These are phyloP conservation scores for Tulasnella sp. DNA, from an alignment of 768 basidiomycete species.

Conservation along the genomic window DNA sequence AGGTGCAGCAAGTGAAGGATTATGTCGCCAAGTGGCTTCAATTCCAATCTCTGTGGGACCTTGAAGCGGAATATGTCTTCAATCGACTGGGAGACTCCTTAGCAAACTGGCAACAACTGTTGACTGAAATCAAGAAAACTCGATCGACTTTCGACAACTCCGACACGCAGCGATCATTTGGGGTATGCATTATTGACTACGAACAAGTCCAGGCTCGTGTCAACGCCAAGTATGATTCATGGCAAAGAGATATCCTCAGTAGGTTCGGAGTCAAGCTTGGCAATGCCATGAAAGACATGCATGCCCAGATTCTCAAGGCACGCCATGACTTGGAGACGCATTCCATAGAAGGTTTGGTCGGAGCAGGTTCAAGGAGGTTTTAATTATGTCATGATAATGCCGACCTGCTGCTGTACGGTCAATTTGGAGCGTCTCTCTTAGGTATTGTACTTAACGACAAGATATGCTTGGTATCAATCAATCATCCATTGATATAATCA, in stretches of 20 bases:
- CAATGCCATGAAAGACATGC: constrained; percentile 95
- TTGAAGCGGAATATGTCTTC: constrained; percentile 95
- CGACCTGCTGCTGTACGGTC: constrained; percentile 7
- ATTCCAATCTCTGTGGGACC: constrained; percentile 98
- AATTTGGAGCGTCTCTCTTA: background rate
- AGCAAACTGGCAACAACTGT: constrained; percentile 85
- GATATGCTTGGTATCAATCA: background rate
- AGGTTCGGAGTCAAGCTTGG: constrained; percentile 89
- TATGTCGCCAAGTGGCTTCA: constrained; percentile 98
- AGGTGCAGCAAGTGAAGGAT: constrained; percentile 72
- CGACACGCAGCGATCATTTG: constrained; percentile 83
- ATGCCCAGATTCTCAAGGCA: constrained; percentile 82
- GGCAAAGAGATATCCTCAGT: constrained; percentile 90
- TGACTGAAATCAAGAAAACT: constrained; percentile 94
- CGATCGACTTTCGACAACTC: constrained; percentile 94
- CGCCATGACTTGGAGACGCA: constrained; percentile 93
- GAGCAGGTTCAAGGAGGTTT: constrained; percentile 40
- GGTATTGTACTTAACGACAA: background rate
- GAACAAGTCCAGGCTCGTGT: constrained; percentile 96
- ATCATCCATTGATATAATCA: background rate
- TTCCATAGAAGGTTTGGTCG: constrained; percentile 81
- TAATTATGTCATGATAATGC: constrained; percentile 22
- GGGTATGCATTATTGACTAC: constrained; percentile 90
- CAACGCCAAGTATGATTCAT: constrained; percentile 96
- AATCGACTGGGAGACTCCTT: constrained; percentile 89